Base-by-base conservation (phyloP, 768 basidiomycete genomes). In the Melanogaster broomeanus region DNA sequence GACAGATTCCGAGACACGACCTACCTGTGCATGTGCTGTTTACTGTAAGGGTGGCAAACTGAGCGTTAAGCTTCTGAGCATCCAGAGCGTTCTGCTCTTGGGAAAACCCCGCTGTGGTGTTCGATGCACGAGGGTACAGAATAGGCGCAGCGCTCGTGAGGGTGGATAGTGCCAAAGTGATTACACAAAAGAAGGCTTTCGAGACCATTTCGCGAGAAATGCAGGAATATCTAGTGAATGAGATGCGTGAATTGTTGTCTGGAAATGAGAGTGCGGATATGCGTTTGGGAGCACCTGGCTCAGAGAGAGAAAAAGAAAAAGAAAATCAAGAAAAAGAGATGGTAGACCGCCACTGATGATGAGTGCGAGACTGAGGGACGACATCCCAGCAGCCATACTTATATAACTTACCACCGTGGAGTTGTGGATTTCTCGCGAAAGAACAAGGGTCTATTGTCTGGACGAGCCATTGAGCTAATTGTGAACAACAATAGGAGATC, bases 31-130 rank as follows among this genome's bases (percentile, higher is more conserved):
- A 75, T 16, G 71, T 19, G 45, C 59, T 61, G 33, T 52, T 45
- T 13, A 60, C 47, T 1, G 60, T 58, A 46, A 75, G 55, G 4
- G 64, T 41, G 2, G 64, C 60, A 55, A 74, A 74, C 53, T 68
- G 53, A 19, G 57, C 51, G 60, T 74, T 74, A 8, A 71, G 67
- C 24, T 67, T 55, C 60, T 73, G 69, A 4, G 74, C 74, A 42
- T 73, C 70, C 33, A 66, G 48, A 45, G 59, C 73, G 51, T 75
- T 75, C 47, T 64, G 57, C 42, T 57, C 49, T 38, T 57, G 58
- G 43, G 68, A 61, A 39, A 56, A 56, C 11, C 56, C 51, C 19
- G 56, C 55, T 38, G 53, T 51, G 38, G 49, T 58, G 50, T 52
- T 61, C 27, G 48, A 51, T 42, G 40, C 30, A 16, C 49, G 33